phyloP scores from a whole-genome alignment of 345 rosid species.

The Eucalyptus melliodora region DNA sequence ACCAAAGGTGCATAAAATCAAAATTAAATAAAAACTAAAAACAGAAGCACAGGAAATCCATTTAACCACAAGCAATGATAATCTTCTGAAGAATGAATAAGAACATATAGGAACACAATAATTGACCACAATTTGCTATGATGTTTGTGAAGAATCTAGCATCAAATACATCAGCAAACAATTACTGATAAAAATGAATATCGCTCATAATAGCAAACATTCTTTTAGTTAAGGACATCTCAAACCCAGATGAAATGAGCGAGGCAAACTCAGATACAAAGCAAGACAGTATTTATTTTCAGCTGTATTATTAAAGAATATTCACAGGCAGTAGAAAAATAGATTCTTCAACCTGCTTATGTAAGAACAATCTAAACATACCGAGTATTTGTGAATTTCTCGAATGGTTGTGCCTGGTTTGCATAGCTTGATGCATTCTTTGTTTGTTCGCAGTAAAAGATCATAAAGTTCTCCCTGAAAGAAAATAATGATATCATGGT shows the following conservation, averaged over 20 bases:
- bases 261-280: background rate
- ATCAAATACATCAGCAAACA: background rate
- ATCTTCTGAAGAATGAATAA: background rate
- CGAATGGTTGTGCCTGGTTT: slow-evolving; percentile 70
- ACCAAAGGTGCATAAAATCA: background rate
- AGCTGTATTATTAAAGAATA: background rate
- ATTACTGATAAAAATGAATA: background rate
- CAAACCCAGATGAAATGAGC: background rate
- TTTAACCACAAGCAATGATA: background rate
- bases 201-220: background rate
- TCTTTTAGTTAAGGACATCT: background rate
- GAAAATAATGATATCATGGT: background rate
- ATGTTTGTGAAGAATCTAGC: background rate
- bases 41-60: background rate
- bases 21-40: background rate
- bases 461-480: slow-evolving; percentile 78
- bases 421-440: slow-evolving; percentile 65
- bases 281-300: background rate
- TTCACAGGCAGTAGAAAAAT: background rate
- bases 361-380: slow-evolving; percentile 6
- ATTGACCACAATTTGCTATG: background rate
- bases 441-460: slow-evolving; percentile 81
- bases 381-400: slow-evolving; percentile 66
- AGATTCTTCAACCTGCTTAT: background rate
- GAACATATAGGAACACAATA: background rate